Percentiles rank a stretch among this genome's conserved stretches.
phyloP scores from a whole-genome alignment of 805 yeast genomes.

The Starmerella roubikii region DNA sequence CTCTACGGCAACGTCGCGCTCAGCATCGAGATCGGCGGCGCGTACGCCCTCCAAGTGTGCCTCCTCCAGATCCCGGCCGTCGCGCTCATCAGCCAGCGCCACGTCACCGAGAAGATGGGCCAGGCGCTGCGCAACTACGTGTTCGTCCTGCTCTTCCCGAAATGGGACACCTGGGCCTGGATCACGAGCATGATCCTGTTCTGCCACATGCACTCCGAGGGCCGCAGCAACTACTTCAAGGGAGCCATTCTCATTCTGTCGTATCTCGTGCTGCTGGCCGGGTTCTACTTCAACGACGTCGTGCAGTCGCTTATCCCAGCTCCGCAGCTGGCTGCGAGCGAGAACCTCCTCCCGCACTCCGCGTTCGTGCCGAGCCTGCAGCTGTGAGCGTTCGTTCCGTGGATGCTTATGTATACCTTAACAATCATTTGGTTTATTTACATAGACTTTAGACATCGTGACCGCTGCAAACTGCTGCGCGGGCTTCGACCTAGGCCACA shows the following conservation, averaged over 20 bases:
- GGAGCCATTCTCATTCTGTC: conserved; percentile 76
- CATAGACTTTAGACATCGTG: no score
- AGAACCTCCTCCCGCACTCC: no score
- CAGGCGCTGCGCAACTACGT: conserved; percentile 23
- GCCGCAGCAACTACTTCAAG: conserved; percentile 90
- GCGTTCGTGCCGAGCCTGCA: no score
- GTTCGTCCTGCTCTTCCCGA: conserved; percentile 79
- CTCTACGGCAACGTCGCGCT: conserved; percentile 90
- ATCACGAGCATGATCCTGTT: conserved; percentile 76
- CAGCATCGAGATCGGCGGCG: conserved; percentile 96
- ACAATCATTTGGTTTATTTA: no score
- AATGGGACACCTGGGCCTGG: conserved; percentile 87
- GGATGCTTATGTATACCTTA: no score
- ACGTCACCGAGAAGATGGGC: conserved; percentile 10
- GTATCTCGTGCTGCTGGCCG: conserved; percentile 60
- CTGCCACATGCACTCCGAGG: conserved; percentile 91
- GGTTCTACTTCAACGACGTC: conserved; percentile 55
- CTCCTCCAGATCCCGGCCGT: conserved; percentile 84
- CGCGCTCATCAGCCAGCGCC: conserved; percentile 55
- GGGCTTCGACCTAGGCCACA: no score
- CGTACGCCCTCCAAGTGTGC: conserved; percentile 92
- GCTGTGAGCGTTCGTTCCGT: no score
- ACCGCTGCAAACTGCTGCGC: no score
- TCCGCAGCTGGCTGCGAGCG: no score
- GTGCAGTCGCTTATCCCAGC: conserved; percentile 23